Base-by-base conservation (phyloP, 805 yeast species). In the Starmera amethionina region DNA sequence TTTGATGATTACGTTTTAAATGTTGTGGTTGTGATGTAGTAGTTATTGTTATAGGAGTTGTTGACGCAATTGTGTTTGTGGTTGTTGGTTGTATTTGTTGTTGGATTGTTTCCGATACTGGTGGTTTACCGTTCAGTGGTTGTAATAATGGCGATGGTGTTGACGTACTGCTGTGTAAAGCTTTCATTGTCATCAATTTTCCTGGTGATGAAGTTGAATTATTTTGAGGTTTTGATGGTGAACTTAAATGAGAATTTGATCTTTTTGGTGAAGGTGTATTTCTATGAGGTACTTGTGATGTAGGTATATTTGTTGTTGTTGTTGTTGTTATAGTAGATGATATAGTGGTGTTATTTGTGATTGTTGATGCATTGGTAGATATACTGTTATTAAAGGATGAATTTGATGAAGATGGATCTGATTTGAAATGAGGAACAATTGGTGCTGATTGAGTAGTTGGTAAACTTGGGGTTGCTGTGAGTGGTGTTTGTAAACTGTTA, bases 211-310 rank as follows among this genome's bases (percentile, higher is more conserved):
- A 45, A 16, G 52, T 49, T 22, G 9, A 33, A 48, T 37, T 31
- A 42, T 37, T 40, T 41, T 41, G 44, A 47, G 31, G 41, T 27
- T 47, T 56, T 35, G 60, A 46, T 14, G 65, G 58, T 5, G 70
- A 65, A 44, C 41, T 29, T 37, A 40, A 16, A 41, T 31, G n/a
- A 51, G 52, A 41, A 47, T 40, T 51, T 46, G 45, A 52, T 44
- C 61, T 57, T 29, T 65, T 65, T 4, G 78, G 78, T 1, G 78
- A 72, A 8, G 77, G 72, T 0, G 75, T 67, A 30, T 68, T 50
- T 11, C 61, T 51, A 22, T 50, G 37, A 12, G 57, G 50, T 18
- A 37, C 38, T 10, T 55, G 56, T 8, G 42, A 44, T 25, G 50
- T 25, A 48, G 33, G 50, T 58, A 35, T 14, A 39, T 35, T 12